These are phyloP conservation scores for Xylariaceae sp. DNA, from an alignment of 2,329 filamentous ascomycete genomes.

Conservation along the genomic window DNA sequence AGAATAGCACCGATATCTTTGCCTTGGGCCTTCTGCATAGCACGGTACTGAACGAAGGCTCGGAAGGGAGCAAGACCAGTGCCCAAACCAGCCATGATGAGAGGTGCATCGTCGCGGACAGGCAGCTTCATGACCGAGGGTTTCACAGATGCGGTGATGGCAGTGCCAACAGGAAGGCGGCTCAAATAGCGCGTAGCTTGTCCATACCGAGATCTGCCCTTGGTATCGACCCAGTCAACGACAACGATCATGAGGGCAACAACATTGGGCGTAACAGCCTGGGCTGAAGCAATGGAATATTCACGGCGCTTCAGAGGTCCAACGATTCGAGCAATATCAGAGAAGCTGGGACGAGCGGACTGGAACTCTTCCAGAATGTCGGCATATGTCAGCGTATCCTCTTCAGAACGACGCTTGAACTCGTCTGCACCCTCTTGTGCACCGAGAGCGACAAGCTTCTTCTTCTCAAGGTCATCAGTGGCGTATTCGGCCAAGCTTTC, in stretches of 20 bases:
- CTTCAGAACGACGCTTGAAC: constrained; percentile 88
- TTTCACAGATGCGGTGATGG: constrained; percentile 91
- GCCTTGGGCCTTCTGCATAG: constrained; percentile 96
- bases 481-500: constrained; percentile 87
- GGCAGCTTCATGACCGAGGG: constrained; percentile 99
- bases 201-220: constrained; percentile 84
- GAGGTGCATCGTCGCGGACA: constrained; percentile 76
- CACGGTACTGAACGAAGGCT: constrained; percentile 96
- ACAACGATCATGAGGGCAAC: constrained; percentile 96
- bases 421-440: constrained; percentile 78
- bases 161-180: constrained; percentile 68
- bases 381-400: constrained; percentile 87
- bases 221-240: constrained; percentile 89
- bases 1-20: constrained; percentile 92
- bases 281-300: constrained; percentile 98
- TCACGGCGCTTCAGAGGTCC: constrained; percentile 92
- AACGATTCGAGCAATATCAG: constrained; percentile 85
- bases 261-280: constrained; percentile 86
- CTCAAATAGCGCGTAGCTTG: constrained; percentile 91
- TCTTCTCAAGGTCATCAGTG: constrained; percentile 76
- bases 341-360: constrained; percentile 84
- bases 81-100: constrained; percentile 99
- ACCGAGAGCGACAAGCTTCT: constrained; percentile 72
- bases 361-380: constrained; percentile 87
- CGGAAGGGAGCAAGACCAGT: constrained; percentile 99